Conservation (phyloP, 75 land plant species). For the Azolla pinnata region DNA sequence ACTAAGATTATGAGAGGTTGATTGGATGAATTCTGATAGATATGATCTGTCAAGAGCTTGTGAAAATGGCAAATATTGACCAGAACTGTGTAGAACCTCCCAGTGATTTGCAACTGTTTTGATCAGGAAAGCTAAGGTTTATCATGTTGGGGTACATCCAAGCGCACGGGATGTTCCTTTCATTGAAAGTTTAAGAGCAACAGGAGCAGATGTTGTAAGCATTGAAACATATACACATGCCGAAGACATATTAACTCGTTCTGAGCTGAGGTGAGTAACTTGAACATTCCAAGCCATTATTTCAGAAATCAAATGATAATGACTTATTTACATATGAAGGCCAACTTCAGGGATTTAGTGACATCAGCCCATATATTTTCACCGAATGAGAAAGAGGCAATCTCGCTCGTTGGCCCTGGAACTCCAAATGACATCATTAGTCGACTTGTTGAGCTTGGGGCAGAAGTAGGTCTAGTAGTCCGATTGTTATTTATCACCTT, state of each 20-base stretch:
- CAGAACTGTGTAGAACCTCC: too few relatives aligned
- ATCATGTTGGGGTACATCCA: conserved; percentile 45
- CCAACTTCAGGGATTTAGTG: conserved; percentile 23
- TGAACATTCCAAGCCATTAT: not conserved
- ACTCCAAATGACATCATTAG: conserved; percentile 32
- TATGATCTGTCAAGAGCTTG: too few relatives aligned
- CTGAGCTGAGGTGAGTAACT: conserved; percentile 32
- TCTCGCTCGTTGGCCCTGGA: conserved; percentile 47
- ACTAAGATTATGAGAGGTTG: too few relatives aligned
- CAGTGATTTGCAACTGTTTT: too few relatives aligned
- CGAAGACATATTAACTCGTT: conserved; percentile 24
- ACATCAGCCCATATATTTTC: conserved; percentile 41
- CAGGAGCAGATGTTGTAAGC: conserved; percentile 43
- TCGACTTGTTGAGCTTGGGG: conserved; percentile 39
- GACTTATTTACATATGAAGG: too few relatives aligned
- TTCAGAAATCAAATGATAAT: not conserved
- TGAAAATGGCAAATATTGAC: too few relatives aligned
- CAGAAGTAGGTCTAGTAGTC: too few relatives aligned
- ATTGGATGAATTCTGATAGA: too few relatives aligned
- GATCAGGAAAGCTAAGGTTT: conserved; percentile 30
- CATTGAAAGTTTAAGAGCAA: conserved; percentile 16
- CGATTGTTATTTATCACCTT: too few relatives aligned
- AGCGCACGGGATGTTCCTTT: conserved; percentile 39
- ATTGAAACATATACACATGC: conserved; percentile 42
- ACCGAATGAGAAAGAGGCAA: conserved; percentile 43